Percentiles rank a stretch among this genome's conserved stretches.
Conservation (phyloP, 1,284 basidiomycete genomes). For the Gomphus bonarii region DNA sequence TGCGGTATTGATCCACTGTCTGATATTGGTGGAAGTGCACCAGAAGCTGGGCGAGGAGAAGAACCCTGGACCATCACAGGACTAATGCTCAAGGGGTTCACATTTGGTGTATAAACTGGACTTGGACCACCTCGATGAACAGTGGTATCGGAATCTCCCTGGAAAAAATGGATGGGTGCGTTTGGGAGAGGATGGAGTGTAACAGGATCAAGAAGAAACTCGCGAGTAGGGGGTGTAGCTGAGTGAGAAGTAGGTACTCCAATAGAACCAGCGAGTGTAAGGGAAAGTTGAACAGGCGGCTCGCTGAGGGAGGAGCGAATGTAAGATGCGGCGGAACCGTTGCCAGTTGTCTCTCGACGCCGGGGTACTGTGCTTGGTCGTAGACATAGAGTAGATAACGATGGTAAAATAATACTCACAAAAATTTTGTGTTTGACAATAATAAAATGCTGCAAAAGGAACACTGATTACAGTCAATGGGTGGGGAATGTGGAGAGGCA, state of each 20-base stretch:
- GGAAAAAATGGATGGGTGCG: too few relatives aligned
- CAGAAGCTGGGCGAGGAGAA: neutral
- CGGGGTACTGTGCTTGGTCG: neutral
- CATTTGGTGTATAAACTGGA: neutral
- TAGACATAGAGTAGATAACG: neutral
- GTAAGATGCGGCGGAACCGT: neutral
- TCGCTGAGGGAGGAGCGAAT: neutral
- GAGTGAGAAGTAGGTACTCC: slow-evolving; percentile 7
- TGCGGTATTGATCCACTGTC: neutral
- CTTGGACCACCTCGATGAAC: neutral
- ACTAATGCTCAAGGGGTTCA: neutral
- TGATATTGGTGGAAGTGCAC: neutral
- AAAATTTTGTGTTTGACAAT: slow-evolving; percentile 5
- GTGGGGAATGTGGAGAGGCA: neutral
- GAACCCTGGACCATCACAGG: neutral
- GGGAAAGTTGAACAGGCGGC: neutral
- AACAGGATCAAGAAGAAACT: slow-evolving; percentile 2
- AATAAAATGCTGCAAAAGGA: slow-evolving; percentile 14
- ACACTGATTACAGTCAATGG: neutral
- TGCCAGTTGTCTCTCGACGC: neutral
- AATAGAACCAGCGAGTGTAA: slow-evolving; percentile 8
- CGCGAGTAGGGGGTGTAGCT: slow-evolving; percentile 1
- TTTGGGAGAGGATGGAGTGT: neutral
- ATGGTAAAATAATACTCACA: neutral
- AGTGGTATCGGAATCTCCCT: too few relatives aligned